Evolutionary conservation across 768 basidiomycete genomes (phyloP).

Genomic region (Xerocomus potaroensis): DNA sequence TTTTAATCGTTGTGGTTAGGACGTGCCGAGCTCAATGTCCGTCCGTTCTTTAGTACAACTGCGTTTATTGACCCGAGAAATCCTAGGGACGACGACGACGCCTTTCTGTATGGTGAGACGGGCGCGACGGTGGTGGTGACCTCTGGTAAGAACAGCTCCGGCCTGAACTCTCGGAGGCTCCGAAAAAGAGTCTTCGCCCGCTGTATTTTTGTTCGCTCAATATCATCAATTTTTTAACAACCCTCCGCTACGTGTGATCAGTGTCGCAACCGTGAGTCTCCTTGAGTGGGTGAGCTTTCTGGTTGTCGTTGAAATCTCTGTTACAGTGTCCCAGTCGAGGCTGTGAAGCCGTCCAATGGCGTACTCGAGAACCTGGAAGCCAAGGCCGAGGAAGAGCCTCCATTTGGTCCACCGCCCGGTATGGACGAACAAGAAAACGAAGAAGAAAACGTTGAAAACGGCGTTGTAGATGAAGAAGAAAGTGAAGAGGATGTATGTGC

Average conservation of each 20-base stretch:
- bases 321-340: conserved; percentile 39
- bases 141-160: conserved; percentile 45
- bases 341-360: conserved; percentile 43
- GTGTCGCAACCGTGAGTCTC: conserved; percentile 63
- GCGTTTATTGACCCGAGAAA: conserved; percentile 24
- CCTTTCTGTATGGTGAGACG: conserved; percentile 69
- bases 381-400: conserved; percentile 37
- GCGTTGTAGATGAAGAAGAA: conserved; percentile 38
- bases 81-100: conserved; percentile 74
- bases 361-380: conserved; percentile 48
- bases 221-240: conserved; percentile 40
- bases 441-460: conserved; percentile 39
- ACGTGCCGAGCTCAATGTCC: conserved; percentile 26
- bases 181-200: conserved; percentile 27
- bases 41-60: conserved; percentile 17
- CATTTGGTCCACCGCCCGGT: conserved; percentile 21
- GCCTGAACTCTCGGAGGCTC: conserved; percentile 22
- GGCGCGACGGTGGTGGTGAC: conserved; percentile 30
- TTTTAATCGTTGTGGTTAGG: conserved; percentile 19
- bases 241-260: conserved; percentile 39
- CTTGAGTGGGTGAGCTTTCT: conserved; percentile 22
- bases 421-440: conserved; percentile 27
- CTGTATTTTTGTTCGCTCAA: conserved; percentile 33
- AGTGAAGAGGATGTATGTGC: conserved; percentile 46
- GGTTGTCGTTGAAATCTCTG: conserved; percentile 17